Evolutionary conservation across 2,329 filamentous ascomycete genomes (phyloP).

Genomic region (Myriosclerotinia curreyana): DNA sequence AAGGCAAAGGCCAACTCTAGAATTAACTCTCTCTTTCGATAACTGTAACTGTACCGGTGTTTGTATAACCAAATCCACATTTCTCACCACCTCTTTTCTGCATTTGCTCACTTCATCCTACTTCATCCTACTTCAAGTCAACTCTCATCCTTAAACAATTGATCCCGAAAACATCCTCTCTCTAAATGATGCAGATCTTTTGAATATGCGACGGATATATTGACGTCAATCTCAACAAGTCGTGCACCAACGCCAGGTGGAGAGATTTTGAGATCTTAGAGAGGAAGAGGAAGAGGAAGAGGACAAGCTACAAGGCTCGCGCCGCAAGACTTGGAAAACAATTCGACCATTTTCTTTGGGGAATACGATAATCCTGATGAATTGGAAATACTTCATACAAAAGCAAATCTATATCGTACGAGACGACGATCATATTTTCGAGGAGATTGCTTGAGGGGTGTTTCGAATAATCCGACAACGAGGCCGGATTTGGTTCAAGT

Average conservation of each 20-base stretch:
- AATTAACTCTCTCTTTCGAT: neutral
- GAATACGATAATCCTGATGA: neutral
- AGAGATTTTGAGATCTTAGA: neutral
- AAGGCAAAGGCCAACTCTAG: neutral
- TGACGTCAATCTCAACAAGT: neutral
- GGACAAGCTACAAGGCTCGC: conserved; percentile 1
- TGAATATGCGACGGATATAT: conserved; percentile 14
- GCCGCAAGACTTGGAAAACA: neutral
- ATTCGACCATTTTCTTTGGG: neutral
- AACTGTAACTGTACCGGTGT: too few relatives aligned
- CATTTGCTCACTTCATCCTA: neutral
- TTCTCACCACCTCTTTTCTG: conserved; percentile 13
- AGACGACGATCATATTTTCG: neutral
- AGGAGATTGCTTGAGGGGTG: conserved; percentile 3
- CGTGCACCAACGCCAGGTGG: conserved; percentile 9
- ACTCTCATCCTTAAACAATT: too few relatives aligned
- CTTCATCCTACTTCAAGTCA: neutral
- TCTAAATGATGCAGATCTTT: neutral
- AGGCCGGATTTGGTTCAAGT: conserved; percentile 12
- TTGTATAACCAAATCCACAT: neutral
- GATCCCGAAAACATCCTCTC: neutral
- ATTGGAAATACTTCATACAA: neutral
- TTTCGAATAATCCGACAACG: neutral
- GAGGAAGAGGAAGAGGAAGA: neutral
- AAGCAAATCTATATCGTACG: neutral